Base-by-base conservation (phyloP, 2,329 filamentous ascomycete species). In the Verticillium nubilum region DNA sequence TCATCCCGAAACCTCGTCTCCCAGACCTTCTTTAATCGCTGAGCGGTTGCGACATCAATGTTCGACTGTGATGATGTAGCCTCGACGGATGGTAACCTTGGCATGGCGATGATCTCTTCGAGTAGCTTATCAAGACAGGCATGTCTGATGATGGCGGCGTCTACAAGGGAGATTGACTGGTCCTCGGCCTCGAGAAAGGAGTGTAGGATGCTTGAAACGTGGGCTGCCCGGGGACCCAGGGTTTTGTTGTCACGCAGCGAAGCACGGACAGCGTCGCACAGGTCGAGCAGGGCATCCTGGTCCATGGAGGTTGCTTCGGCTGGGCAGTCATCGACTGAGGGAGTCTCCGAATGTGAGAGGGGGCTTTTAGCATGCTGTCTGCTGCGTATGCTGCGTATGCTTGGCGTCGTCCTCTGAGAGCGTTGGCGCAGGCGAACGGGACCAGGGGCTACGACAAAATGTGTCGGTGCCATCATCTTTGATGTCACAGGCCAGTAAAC, bases 51-150 rank as follows among this genome's bases (percentile, higher is more conserved):
- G 23, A 72, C 65, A 60, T 77, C 72, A 26, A 70, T 67, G 19
- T 23, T 35, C 69, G 67, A 59, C 74, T 72, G 57, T 70, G 67
- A 4, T 65, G 66, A 12, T 69, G 65, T 15, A 68, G 62, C 7
- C 68, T 47, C 68, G 1, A 59, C 59, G 13, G 67, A 67, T 9
- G 67, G 65, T 50, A 70, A 70, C 7, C 66, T 66, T 19, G 42
- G 5, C 0, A 68, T 67, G 37, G 72, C 69, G 26, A 74, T 64
- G 10, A 77, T 71, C 19, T 80, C 78, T 19, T 68, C 65, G 19
- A 78, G 58, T 2, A 83, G 64, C 61, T 79, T 81, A 61, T 80
- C 74, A 5, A 82, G 70, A 12, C 69, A 71, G 2, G 74, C 67
- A 17, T 70, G 63, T 50, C 69, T 67, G 58, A 83, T 74, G 3